Percentiles rank a stretch among this genome's conserved stretches.
Conservation (phyloP, 2,329 filamentous ascomycete species). For the Apiospora pterosperma region DNA sequence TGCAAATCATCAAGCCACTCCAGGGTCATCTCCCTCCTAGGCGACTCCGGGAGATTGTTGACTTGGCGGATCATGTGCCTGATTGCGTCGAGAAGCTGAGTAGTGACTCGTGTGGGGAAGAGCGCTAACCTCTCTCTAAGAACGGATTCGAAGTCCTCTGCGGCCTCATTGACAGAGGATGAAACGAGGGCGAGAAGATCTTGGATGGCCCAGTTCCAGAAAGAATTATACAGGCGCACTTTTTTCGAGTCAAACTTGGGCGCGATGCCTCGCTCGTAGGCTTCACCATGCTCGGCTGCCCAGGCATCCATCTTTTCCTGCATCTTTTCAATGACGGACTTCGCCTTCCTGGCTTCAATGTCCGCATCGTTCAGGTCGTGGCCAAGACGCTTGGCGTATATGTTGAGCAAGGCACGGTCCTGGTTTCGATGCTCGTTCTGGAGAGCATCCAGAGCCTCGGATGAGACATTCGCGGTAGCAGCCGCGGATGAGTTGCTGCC, state of each 20-base stretch:
- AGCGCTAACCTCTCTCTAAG: slow-evolving; percentile 3
- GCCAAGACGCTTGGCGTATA: slow-evolving; percentile 8
- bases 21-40: not conserved
- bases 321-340: slow-evolving; percentile 13
- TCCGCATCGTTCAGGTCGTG: not conserved
- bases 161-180: not conserved
- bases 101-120: slow-evolving; percentile 7
- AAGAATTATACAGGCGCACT: slow-evolving; percentile 27
- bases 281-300: slow-evolving; percentile 26
- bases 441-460: slow-evolving; percentile 6
- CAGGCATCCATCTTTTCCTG: slow-evolving; percentile 14
- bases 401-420: slow-evolving; percentile 3
- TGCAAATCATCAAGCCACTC: slow-evolving; percentile 6
- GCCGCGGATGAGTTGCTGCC: not conserved
- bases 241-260: slow-evolving; percentile 26
- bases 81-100: slow-evolving; percentile 4
- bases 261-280: slow-evolving; percentile 24
- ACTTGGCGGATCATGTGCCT: not conserved
- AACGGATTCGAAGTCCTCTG: slow-evolving; percentile 3
- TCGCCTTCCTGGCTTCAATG: not conserved
- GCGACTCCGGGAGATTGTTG: not conserved
- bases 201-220: slow-evolving; percentile 32
- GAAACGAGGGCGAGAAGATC: slow-evolving; percentile 13
- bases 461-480: not conserved
- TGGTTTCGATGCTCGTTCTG: slow-evolving; percentile 3